A percentile compares a stretch with the other conserved stretches of the same genome.
phyloP scores from a whole-genome alignment of 805 yeast genomes.

The Ogataea siamensis region DNA sequence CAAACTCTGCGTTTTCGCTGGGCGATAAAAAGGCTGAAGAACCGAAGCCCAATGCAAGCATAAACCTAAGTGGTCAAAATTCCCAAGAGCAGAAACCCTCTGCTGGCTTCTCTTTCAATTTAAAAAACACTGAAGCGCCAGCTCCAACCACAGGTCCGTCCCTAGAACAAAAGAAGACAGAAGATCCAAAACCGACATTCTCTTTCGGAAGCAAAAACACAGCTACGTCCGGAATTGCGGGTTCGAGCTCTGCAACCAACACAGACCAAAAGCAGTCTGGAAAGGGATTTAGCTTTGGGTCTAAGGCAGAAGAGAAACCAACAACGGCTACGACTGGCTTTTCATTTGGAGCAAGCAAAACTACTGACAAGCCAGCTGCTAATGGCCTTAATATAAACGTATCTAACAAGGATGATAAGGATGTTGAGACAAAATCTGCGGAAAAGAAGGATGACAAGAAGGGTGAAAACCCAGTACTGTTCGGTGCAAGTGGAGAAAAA shows the following conservation, averaged over 20 bases:
- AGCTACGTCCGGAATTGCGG: too few species aligned
- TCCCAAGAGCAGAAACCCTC: too few species aligned
- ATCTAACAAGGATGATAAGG: slow-evolving; percentile 12
- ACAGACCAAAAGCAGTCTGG: too few species aligned
- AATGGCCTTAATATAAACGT: slow-evolving; percentile 4
- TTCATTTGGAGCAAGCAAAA: slow-evolving; percentile 17
- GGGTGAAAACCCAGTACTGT: slow-evolving; percentile 22
- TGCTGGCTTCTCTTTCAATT: too few species aligned
- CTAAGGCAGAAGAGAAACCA: slow-evolving; percentile 15
- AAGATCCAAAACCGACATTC: slow-evolving; percentile 3
- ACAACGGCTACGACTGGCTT: slow-evolving; percentile 13
- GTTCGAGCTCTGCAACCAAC: too few species aligned
- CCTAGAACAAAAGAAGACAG: not conserved
- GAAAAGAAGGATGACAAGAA: slow-evolving; percentile 16
- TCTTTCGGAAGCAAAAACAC: slow-evolving; percentile 15
- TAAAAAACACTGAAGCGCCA: too few species aligned
- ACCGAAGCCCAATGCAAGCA: too few species aligned
- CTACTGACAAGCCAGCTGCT: slow-evolving; percentile 22
- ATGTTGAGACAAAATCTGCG: slow-evolving; percentile 10
- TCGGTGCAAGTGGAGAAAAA: slow-evolving; percentile 29
- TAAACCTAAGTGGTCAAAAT: too few species aligned
- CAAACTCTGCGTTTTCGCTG: not conserved
- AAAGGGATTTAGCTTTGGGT: too few species aligned
- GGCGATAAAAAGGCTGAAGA: slow-evolving; percentile 5
- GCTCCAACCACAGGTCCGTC: too few species aligned